Evolutionary conservation across 1,139 yeast species (phyloP), one percentile per base, ranked within the genome.

Genomic region (Yarrowia galli): DNA sequence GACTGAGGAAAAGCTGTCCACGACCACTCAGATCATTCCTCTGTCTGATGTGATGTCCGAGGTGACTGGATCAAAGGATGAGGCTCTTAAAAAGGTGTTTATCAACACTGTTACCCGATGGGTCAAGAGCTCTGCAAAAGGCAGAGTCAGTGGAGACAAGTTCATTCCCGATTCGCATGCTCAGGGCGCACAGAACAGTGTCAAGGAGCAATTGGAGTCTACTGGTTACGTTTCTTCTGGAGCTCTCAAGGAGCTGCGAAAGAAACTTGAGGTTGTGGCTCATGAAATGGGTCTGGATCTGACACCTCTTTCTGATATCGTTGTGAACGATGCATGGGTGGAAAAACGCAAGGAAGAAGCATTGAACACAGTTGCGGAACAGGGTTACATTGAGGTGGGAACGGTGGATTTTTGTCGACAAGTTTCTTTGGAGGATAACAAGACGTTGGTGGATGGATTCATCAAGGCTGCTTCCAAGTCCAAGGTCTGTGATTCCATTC

Each of bases 391-490:
- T 13, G 64, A 58, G 15, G 42, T 58, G 8, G 51, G 51, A 15
- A 18, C 20, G 64, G 64, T 58, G n/a, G 64, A 58, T 20, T 58
- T 42, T 25, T 58, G 64, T 25, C 64, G 64, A 13, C 42, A 28
- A 1, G 51, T 32, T 8, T 58, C 64, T 13, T 10, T 58, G 8
- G 64, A 58, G 51, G 64, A 58, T 22, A 58, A 58, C 51, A 58
- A 43, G 42, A 43, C 49, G 0, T 20, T 58, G 38, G 64, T 58
- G 40, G 51, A 58, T 6, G 51, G 32, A 3, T 20, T 58, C 16
- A 7, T 58, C 42, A 58, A 58, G 42, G 51, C 51, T 13, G 64
- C 64, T 8, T 28, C 51, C 25, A 58, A 43, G 16, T 42, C 51
- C 16, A 58, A 58, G 40, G 28, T 18, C 2, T 58, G 64, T 15